Evolutionary conservation across 768 basidiomycete genomes (phyloP).

Genomic region (Plicaturopsis crispa): DNA sequence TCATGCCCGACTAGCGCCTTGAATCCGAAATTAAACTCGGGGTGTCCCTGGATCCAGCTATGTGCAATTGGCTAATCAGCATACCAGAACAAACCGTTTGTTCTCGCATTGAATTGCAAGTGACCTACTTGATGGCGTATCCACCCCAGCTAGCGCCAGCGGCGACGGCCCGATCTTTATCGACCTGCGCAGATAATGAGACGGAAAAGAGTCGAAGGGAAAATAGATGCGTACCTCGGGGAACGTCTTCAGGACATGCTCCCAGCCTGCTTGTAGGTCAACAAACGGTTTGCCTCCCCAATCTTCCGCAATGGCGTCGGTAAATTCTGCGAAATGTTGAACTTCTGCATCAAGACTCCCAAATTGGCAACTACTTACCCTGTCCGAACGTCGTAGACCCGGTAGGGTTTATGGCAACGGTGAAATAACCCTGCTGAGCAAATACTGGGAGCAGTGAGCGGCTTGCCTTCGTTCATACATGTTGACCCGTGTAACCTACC

Average conservation of each 20-base stretch:
- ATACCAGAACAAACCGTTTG: too few species aligned
- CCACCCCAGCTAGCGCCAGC: conserved; percentile 86
- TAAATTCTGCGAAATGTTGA: conserved; percentile 50
- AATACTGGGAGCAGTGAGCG: conserved; percentile 48
- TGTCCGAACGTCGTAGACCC: conserved; percentile 93
- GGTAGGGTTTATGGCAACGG: conserved; percentile 85
- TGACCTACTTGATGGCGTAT: conserved; percentile 74
- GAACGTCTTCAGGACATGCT: conserved; percentile 54
- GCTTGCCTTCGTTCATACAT: neutral
- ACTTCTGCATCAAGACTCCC: neutral
- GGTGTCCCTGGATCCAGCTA: conserved; percentile 95
- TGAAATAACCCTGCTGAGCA: conserved; percentile 84
- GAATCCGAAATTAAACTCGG: conserved; percentile 81
- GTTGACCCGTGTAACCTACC: conserved; percentile 24
- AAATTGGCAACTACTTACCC: conserved; percentile 28
- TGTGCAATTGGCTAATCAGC: conserved; percentile 4
- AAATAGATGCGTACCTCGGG: conserved; percentile 49
- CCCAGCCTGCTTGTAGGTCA: conserved; percentile 71
- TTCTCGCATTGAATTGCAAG: too few species aligned
- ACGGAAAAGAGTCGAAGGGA: neutral
- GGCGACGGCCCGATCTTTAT: conserved; percentile 61
- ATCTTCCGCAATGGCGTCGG: conserved; percentile 72
- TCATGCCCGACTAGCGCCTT: conserved; percentile 92
- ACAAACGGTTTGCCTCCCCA: conserved; percentile 86
- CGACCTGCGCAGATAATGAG: conserved; percentile 37